phyloP scores from a whole-genome alignment of 1,284 basidiomycete genomes.

The Phlebopus sp. region DNA sequence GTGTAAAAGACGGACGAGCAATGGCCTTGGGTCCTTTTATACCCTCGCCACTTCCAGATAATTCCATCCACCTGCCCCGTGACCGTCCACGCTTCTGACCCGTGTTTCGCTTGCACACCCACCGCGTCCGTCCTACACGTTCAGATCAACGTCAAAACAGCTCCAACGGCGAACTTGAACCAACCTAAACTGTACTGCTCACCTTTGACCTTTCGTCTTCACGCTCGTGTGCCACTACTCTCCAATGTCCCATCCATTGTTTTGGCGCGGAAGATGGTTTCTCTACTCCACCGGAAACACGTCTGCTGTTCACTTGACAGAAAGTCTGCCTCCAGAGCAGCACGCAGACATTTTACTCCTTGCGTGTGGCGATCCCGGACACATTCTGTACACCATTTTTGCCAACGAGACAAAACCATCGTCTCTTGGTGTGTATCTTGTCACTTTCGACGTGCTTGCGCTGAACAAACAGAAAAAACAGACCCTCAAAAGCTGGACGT shows the following conservation, averaged over 20 bases:
- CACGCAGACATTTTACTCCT: slow-evolving; percentile 47
- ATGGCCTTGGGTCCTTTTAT: slow-evolving; percentile 21
- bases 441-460: background rate
- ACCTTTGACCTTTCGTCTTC: too few species aligned
- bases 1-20: background rate
- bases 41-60: slow-evolving; percentile 7
- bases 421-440: slow-evolving; percentile 6
- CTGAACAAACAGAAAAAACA: slow-evolving; percentile 11
- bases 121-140: too few species aligned
- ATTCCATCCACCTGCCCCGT: slow-evolving; percentile 13
- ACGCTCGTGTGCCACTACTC: too few species aligned
- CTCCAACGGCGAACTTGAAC: too few species aligned
- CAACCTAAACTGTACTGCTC: too few species aligned
- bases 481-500: slow-evolving; percentile 46
- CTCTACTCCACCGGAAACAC: slow-evolving; percentile 62
- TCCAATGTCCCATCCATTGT: slow-evolving; percentile 37
- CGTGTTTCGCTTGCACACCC: too few species aligned
- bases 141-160: too few species aligned
- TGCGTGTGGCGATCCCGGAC: slow-evolving; percentile 58
- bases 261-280: slow-evolving; percentile 43
- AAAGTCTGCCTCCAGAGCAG: slow-evolving; percentile 45
- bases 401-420: slow-evolving; percentile 4
- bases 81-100: slow-evolving; percentile 4
- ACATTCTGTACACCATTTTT: slow-evolving; percentile 49
- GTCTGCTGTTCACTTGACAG: slow-evolving; percentile 47